Conservation (phyloP, 768 basidiomycete genomes). For the Roridomyces roridus region DNA sequence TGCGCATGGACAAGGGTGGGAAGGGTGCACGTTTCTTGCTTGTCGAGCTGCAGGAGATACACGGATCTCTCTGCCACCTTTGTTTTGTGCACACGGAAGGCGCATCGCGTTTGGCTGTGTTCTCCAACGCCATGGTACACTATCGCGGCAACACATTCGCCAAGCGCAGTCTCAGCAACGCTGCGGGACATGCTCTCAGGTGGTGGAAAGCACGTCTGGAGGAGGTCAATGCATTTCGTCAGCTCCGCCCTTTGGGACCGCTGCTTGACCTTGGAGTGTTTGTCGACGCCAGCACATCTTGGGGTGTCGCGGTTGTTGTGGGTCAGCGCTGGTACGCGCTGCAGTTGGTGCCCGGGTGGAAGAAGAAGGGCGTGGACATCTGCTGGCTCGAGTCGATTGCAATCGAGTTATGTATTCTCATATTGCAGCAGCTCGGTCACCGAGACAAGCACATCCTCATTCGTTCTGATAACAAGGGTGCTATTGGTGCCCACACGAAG, state of each 20-base stretch:
- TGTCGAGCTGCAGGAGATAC: background rate
- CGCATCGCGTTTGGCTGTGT: background rate
- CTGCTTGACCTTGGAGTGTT: slow-evolving; percentile 28
- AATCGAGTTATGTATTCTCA: slow-evolving; percentile 21
- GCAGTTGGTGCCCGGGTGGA: slow-evolving; percentile 22
- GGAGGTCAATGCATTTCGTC: background rate
- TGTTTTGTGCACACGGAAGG: background rate
- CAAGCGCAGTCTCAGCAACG: background rate
- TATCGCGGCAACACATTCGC: background rate
- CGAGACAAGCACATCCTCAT: background rate
- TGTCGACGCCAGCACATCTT: slow-evolving; percentile 45
- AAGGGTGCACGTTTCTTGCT: background rate
- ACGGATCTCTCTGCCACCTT: background rate
- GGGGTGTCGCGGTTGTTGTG: slow-evolving; percentile 44
- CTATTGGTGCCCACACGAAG: background rate
- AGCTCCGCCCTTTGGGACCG: slow-evolving; percentile 12
- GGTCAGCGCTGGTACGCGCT: slow-evolving; percentile 36
- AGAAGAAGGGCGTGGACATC: slow-evolving; percentile 19
- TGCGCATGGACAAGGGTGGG: background rate
- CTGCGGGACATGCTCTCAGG: background rate
- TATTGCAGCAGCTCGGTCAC: background rate
- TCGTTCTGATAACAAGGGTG: slow-evolving; percentile 1
- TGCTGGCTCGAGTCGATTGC: slow-evolving; percentile 32
- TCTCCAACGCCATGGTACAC: background rate
- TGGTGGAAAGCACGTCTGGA: slow-evolving; percentile 1